These are phyloP conservation scores for Cryphonectria parasitica DNA, from an alignment of 2,329 filamentous ascomycete species.

Conservation along the genomic window DNA sequence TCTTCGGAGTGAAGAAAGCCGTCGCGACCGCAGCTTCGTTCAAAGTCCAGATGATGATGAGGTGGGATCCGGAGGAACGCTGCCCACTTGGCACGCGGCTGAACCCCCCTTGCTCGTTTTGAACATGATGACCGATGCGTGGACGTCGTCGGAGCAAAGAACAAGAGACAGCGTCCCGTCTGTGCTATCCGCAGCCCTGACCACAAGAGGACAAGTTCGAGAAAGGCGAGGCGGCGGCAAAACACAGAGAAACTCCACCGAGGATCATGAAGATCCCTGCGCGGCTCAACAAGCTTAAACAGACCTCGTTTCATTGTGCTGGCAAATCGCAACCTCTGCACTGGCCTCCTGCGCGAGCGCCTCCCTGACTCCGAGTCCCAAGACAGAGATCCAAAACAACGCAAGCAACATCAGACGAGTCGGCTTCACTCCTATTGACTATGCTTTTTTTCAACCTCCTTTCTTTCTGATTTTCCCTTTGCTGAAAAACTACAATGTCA, in stretches of 20 bases:
- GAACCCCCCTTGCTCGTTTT: neutral
- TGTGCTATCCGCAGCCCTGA: conserved; percentile 6
- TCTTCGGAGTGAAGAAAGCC: neutral
- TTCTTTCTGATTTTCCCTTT: neutral
- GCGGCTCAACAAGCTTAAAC: conserved; percentile 29
- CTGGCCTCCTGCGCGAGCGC: neutral
- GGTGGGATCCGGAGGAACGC: neutral
- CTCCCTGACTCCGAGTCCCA: neutral
- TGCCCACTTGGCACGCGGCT: neutral
- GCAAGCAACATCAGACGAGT: conserved; percentile 6
- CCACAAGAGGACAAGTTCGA: conserved; percentile 1
- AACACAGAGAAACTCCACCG: conserved; percentile 3
- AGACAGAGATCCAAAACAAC: conserved; percentile 16
- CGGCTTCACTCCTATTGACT: neutral
- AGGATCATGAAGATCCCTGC: conserved; percentile 16
- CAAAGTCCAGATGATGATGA: neutral
- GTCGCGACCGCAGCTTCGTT: neutral
- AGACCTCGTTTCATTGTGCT: conserved; percentile 26
- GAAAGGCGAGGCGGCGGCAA: neutral
- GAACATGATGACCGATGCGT: neutral
- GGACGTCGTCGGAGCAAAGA: neutral
- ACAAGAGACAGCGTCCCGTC: neutral
- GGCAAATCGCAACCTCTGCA: conserved; percentile 26
- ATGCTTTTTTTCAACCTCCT: neutral
- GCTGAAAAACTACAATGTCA: neutral